Evolutionary conservation across 225 moss, liverwort and hornwort species (phyloP), one percentile per base, ranked within the genome.

Genomic region (Polytrichum formosum): DNA sequence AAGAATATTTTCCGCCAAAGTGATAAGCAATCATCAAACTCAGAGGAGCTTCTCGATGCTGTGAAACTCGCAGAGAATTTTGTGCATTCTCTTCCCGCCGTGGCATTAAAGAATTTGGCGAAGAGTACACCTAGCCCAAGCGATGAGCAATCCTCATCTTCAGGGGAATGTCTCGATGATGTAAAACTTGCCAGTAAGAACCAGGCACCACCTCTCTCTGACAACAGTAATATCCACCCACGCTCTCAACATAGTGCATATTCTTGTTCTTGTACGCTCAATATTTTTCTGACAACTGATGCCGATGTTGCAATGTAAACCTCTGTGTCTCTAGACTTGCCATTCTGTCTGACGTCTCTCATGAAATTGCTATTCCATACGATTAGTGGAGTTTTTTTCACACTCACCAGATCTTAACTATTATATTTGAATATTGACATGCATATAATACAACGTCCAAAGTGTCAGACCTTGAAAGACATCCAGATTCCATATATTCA

Each of bases 51-150:
- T 46, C 46, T 46, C 46, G 16, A 46, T 16, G 46, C 13, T 4
- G 72, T 63, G 55, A 35, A 33, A 33, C 31, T 55, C 20, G 55
- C 77, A 61, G 29, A 23, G 26, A n/a, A 33, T 30, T 26, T 17
- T 29, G 31, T 4, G 6, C 69, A 70, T 10, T 9, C 69, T 19
- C 16, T 21, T 56, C 56, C 58, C n/a, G n/a, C 69, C 31, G 4
- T 29, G 8, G 58, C 29, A 70, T 31, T 70, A 28, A 59, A 70
- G 58, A 29, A 30, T 70, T 58, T 70, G 69, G 2, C 59, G 58
- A 28, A 56, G 55, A 59, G 33, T 7, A 7, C 59, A 17, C 10
- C 28, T 17, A 70, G 28, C 59, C 22, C 56, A 2, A 58, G 33
- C 4, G 13, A 13, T 56, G 58, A 70, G 59, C 8, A 29, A 29